Percentiles rank a stretch among this genome's conserved stretches.
Evolutionary conservation across 371 early-diverging fungal genomes (phyloP).

Genomic region (Rhizopus delemar): DNA sequence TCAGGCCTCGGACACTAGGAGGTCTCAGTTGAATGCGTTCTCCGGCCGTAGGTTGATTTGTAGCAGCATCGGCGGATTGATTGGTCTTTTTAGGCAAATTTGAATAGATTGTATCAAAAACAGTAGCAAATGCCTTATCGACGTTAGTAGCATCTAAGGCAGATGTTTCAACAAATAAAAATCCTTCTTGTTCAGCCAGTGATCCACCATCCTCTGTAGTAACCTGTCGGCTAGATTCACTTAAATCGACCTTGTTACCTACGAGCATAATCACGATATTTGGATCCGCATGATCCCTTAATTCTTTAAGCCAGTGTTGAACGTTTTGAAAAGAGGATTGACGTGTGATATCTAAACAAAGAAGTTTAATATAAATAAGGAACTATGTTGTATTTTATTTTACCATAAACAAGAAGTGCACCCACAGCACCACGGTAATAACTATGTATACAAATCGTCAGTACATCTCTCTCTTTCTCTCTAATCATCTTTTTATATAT

Average conservation of each 20-base stretch:
- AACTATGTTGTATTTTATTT: background rate
- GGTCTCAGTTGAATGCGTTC: constrained; percentile 52
- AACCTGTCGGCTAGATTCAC: constrained; percentile 80
- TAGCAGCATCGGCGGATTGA: constrained; percentile 25
- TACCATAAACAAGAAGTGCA: constrained; percentile 51
- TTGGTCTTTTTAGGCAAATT: constrained; percentile 43
- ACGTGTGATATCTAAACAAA: constrained; percentile 88
- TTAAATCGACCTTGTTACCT: constrained; percentile 99
- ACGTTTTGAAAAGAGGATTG: constrained; percentile 92
- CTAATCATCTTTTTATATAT: background rate
- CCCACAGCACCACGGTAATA: constrained; percentile 54
- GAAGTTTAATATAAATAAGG: too few species aligned
- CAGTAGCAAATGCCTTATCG: constrained; percentile 65
- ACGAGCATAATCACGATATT: constrained; percentile 94
- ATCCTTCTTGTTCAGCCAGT: constrained; percentile 83
- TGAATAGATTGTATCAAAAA: constrained; percentile 47
- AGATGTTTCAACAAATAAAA: constrained; percentile 92
- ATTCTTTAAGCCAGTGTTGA: constrained; percentile 96
- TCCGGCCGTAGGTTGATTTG: constrained; percentile 27
- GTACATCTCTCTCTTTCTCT: background rate
- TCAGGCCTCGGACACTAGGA: constrained; percentile 43
- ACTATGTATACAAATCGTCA: constrained; percentile 8
- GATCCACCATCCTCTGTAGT: constrained; percentile 84
- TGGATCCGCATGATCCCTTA: constrained; percentile 95
- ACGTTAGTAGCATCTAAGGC: constrained; percentile 93